phyloP scores from a whole-genome alignment of 192 early-diverging fungal species.

The Lunasporangiospora selenospora region DNA sequence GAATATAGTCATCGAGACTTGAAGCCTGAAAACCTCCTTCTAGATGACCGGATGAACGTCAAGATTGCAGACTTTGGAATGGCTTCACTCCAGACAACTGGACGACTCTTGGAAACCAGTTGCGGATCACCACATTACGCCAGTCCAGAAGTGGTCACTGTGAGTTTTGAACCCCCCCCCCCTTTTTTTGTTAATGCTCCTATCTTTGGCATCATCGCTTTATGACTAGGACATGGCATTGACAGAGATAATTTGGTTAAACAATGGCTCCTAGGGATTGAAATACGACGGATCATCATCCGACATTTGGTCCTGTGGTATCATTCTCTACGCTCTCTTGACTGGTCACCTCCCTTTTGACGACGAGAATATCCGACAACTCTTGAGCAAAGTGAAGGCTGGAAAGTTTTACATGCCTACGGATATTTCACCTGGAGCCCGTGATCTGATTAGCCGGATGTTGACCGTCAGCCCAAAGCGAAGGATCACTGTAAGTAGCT shows the following conservation, averaged over 20 bases:
- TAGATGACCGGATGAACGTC: conserved; percentile 52
- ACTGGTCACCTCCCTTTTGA: conserved; percentile 81
- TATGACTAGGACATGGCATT: too few relatives aligned
- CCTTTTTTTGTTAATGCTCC: neutral
- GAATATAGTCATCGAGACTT: conserved; percentile 65
- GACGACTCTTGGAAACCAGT: conserved; percentile 58
- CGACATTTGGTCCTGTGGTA: conserved; percentile 85
- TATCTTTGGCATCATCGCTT: too few relatives aligned
- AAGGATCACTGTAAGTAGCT: conserved; percentile 48
- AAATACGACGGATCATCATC: conserved; percentile 73
- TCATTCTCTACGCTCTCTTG: conserved; percentile 79
- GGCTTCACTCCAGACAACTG: conserved; percentile 56
- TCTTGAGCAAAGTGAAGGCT: conserved; percentile 52
- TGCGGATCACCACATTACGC: conserved; percentile 82
- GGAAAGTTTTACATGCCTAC: conserved; percentile 60
- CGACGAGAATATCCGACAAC: conserved; percentile 43
- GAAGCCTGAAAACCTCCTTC: conserved; percentile 66
- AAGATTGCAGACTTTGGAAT: conserved; percentile 76
- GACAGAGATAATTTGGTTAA: too few relatives aligned
- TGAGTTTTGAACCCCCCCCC: neutral
- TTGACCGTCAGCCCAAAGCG: conserved; percentile 54
- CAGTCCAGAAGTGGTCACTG: conserved; percentile 68
- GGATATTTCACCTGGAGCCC: conserved; percentile 55
- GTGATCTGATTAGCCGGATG: conserved; percentile 57
- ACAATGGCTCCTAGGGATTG: conserved; percentile 24